A percentile compares a stretch with the other conserved stretches of the same genome.
These are phyloP conservation scores for Pythium chondricola DNA, from an alignment of 352 stramenopile species.

Conservation along the genomic window DNA sequence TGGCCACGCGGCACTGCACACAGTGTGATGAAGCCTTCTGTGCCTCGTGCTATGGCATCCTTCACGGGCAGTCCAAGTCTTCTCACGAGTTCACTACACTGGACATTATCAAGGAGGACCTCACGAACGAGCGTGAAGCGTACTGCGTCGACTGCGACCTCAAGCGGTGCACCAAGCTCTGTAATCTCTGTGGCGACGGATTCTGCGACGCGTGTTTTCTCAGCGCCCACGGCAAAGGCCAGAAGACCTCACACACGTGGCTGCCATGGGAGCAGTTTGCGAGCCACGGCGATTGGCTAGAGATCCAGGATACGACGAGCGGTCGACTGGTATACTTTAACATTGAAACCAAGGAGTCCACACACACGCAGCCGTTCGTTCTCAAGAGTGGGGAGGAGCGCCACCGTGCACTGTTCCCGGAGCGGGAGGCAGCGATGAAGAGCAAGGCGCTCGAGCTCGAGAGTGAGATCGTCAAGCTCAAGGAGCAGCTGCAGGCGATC, in stretches of 20 bases:
- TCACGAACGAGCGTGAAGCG: slow-evolving; percentile 38
- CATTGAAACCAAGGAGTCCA: slow-evolving; percentile 74
- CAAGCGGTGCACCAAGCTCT: slow-evolving; percentile 32
- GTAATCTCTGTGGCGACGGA: slow-evolving; percentile 73
- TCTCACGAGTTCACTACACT: slow-evolving; percentile 34
- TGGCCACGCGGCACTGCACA: slow-evolving; percentile 43
- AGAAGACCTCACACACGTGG: slow-evolving; percentile 58
- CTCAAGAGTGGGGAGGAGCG: slow-evolving; percentile 50
- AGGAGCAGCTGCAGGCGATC: slow-evolving; percentile 44
- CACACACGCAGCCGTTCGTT: slow-evolving; percentile 36
- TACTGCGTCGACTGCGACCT: slow-evolving; percentile 74
- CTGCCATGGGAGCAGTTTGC: slow-evolving; percentile 44
- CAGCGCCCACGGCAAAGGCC: slow-evolving; percentile 42
- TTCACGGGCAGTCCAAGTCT: slow-evolving; percentile 27
- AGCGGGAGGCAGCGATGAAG: slow-evolving; percentile 48
- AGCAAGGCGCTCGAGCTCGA: slow-evolving; percentile 48
- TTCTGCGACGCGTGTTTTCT: slow-evolving; percentile 65
- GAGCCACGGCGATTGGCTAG: slow-evolving; percentile 61
- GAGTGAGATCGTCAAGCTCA: slow-evolving; percentile 60
- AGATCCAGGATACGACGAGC: slow-evolving; percentile 50
- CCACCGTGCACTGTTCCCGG: slow-evolving; percentile 42
- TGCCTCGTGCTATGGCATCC: slow-evolving; percentile 34
- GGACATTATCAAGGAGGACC: slow-evolving; percentile 51
- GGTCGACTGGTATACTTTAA: slow-evolving; percentile 60
- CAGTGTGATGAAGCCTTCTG: slow-evolving; percentile 67